Percentiles rank a stretch among this genome's conserved stretches.
Evolutionary conservation across 2,329 filamentous ascomycete genomes (phyloP).

Genomic region (Diaporthe capsici): DNA sequence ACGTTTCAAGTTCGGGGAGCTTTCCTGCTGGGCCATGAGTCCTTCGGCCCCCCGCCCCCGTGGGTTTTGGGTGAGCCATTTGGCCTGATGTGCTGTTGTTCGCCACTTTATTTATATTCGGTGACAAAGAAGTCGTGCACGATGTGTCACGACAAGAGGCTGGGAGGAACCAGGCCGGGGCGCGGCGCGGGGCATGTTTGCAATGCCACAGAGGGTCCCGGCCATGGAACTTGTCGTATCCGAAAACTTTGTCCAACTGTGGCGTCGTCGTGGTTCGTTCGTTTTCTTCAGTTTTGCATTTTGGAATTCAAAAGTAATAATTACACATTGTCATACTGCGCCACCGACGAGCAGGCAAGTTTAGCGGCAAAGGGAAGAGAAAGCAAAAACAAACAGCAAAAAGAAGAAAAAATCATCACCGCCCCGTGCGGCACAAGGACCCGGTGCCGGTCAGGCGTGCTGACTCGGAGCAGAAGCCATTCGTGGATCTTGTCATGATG

Average conservation of each 20-base stretch:
- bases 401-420: neutral
- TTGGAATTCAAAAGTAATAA: slow-evolving; percentile 24
- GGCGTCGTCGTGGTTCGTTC: neutral
- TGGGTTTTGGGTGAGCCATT: neutral
- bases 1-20: slow-evolving; percentile 32
- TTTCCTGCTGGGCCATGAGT: slow-evolving; percentile 23
- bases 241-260: slow-evolving; percentile 29
- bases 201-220: neutral
- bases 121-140: slow-evolving; percentile 7
- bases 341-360: neutral
- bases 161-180: slow-evolving; percentile 13
- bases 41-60: neutral
- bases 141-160: slow-evolving; percentile 31
- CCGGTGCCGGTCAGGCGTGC: slow-evolving; percentile 6
- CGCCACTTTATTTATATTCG: slow-evolving; percentile 24
- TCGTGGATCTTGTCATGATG: slow-evolving; percentile 26
- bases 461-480: slow-evolving; percentile 32
- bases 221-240: slow-evolving; percentile 28
- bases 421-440: neutral
- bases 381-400: neutral
- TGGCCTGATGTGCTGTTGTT: slow-evolving; percentile 25
- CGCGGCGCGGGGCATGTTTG: neutral
- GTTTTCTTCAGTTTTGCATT: neutral
- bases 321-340: neutral
- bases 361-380: neutral